A percentile compares a stretch with the other conserved stretches of the same genome.
phyloP scores from a whole-genome alignment of 306 rosid genomes.

The Quercus rubra region DNA sequence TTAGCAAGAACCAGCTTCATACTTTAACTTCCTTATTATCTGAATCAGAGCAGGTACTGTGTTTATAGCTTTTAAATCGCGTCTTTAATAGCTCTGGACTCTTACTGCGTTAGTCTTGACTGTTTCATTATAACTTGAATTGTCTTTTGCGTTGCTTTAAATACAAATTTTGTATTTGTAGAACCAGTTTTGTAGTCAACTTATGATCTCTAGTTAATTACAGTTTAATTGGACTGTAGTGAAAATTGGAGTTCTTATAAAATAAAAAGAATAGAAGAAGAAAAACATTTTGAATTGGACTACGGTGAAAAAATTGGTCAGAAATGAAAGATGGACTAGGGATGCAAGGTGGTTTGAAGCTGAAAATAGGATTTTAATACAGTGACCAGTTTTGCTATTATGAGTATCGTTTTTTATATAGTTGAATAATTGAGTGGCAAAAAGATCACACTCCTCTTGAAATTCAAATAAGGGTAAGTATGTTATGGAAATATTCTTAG shows the following conservation, averaged over 20 bases:
- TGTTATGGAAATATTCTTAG: not conserved
- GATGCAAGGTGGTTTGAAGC: not conserved
- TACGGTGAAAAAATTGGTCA: constrained; percentile 7
- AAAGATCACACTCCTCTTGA: not conserved
- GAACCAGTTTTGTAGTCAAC: constrained; percentile 10
- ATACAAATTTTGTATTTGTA: constrained; percentile 3
- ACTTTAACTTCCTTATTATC: constrained; percentile 54
- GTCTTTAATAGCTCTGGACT: constrained; percentile 2
- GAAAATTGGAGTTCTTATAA: not conserved
- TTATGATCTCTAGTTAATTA: constrained; percentile 5
- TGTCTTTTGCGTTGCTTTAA: not conserved
- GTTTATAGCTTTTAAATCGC: constrained; percentile 1
- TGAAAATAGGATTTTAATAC: not conserved
- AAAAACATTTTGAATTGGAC: constrained; percentile 11
- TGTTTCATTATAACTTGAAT: constrained; percentile 18
- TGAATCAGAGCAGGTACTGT: constrained; percentile 81
- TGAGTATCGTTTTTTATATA: not conserved
- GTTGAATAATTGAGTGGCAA: not conserved
- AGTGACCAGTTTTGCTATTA: not conserved
- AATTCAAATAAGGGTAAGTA: not conserved
- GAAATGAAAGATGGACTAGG: constrained; percentile 12
- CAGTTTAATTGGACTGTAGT: not conserved
- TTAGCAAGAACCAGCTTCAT: constrained; percentile 60
- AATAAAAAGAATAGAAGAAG: not conserved
- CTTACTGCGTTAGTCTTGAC: not conserved